phyloP scores from a whole-genome alignment of 805 yeast species.

The Yarrowia porcina region DNA sequence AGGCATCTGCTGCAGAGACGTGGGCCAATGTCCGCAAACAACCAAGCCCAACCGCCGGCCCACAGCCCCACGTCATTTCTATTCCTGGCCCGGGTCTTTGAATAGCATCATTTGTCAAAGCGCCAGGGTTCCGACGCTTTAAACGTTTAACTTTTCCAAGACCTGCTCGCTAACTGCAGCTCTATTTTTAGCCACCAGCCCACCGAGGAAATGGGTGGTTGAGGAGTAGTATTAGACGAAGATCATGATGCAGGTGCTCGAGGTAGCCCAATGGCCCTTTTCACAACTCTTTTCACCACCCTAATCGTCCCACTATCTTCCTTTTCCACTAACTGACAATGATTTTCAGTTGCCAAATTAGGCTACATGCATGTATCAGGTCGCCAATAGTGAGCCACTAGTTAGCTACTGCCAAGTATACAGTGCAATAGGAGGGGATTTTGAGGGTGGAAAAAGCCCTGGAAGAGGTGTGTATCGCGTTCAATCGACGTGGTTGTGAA shows the following conservation, averaged over 20 bases:
- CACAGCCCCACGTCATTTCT: background rate
- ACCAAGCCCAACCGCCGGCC: no score
- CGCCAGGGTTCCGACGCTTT: background rate
- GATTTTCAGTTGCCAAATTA: slow-evolving; percentile 21
- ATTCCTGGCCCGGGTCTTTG: background rate
- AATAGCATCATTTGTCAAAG: background rate
- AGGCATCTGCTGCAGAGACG: background rate
- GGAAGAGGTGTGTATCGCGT: background rate
- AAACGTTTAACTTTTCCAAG: background rate
- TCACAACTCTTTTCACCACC: no score
- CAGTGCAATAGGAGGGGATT: background rate
- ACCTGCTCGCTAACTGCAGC: slow-evolving; percentile 16
- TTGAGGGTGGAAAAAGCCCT: background rate
- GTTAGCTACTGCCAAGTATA: background rate
- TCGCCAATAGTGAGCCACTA: background rate
- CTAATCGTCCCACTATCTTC: no score
- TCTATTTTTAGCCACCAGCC: background rate
- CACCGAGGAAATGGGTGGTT: no score
- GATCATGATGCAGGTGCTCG: no score
- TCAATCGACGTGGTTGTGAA: no score
- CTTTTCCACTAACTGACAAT: no score
- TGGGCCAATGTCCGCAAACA: no score
- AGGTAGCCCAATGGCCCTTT: no score
- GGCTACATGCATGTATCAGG: slow-evolving; percentile 18
- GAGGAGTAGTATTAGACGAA: no score